Evolutionary conservation across 202 grass and related monocot genomes (phyloP), one percentile per base, ranked within the genome.

Genomic region (Brachypodium distachyon): DNA sequence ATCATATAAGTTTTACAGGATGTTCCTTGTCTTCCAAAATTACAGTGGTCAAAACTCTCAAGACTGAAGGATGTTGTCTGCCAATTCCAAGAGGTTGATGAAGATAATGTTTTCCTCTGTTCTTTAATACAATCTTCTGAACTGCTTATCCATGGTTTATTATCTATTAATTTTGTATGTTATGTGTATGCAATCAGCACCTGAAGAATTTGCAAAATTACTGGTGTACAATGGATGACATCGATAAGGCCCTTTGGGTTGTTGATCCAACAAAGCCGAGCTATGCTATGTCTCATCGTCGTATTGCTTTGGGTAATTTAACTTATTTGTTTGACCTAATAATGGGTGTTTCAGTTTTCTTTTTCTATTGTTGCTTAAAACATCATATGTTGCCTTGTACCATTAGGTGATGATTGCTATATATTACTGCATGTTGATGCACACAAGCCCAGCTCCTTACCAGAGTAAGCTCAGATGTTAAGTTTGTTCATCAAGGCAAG

Each of bases 161-260:
- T 6, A 63, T 14, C 22, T 71, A 33, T 47, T 23, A 66, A 38
- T 7, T 19, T 63, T 11, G 21, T 83, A 28, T 48, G 11, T 48
- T 74, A 14, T 60, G 44, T 81, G 18, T 44, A 31, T 31, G 48
- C 31, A 81, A 83, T 67, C 61, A 90, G 91, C 89, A 94, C 76
- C 81, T 97, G 82, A 87, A 84, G 71, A 76, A 70, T 13, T 77
- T 97, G 55, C 86, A 90, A 82, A 86, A 82, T 66, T 82, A 84
- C 61, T 92, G 86, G 94, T 92, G 79, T 62, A 77, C 52, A 32
- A 89, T 97, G 79, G 89, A 97, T 73, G 85, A 81, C 59, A 97
- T 97, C 68, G 91, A 94, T 76, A 92, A 83, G 60, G 63, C 57
- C 46, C 88, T 97, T 73, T 92, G 70, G 65, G 79, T 92, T 77